Percentiles rank a stretch among this genome's conserved stretches.
These are phyloP conservation scores for Colletotrichum melonis DNA, from an alignment of 2,329 filamentous ascomycete genomes.

Conservation along the genomic window DNA sequence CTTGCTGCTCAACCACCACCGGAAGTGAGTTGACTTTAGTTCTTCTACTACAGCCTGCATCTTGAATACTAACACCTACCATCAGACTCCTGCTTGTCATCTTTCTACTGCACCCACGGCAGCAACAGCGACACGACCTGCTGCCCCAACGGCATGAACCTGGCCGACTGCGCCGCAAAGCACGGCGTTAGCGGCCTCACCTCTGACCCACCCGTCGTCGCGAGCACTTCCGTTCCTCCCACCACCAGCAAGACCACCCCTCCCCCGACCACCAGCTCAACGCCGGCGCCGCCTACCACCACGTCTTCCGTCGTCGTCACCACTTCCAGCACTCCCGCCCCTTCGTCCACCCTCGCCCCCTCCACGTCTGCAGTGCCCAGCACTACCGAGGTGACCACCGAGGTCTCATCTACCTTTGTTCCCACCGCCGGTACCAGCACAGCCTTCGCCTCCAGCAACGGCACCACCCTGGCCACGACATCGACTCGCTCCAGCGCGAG, in stretches of 20 bases:
- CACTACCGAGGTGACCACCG: conserved; percentile 15
- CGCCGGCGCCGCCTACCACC: conserved; percentile 37
- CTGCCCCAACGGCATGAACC: conserved; percentile 67
- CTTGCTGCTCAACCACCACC: conserved; percentile 66
- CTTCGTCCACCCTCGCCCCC: conserved; percentile 6
- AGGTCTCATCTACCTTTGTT: conserved; percentile 11
- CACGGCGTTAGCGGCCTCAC: conserved; percentile 62
- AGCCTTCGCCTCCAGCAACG: conserved; percentile 22
- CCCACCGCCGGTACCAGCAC: conserved; percentile 23
- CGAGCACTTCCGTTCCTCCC: conserved; percentile 42
- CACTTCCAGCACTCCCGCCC: conserved; percentile 10
- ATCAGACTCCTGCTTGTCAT: conserved; percentile 68
- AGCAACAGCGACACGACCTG: conserved; percentile 64
- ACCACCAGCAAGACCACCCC: conserved; percentile 40
- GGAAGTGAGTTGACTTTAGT: conserved; percentile 61
- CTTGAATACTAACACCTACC: conserved; percentile 12
- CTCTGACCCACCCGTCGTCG: conserved; percentile 55
- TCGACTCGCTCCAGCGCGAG: conserved; percentile 17
- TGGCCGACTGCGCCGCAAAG: conserved; percentile 64
- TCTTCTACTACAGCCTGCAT: background rate
- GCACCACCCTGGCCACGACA: conserved; percentile 17
- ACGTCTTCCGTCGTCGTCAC: conserved; percentile 1
- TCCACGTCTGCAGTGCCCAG: conserved; percentile 14
- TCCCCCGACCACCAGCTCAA: conserved; percentile 41
- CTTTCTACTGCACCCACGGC: conserved; percentile 73